Base-by-base conservation (phyloP, 2,329 filamentous ascomycete genomes). In the Trichoderma lentiforme region DNA sequence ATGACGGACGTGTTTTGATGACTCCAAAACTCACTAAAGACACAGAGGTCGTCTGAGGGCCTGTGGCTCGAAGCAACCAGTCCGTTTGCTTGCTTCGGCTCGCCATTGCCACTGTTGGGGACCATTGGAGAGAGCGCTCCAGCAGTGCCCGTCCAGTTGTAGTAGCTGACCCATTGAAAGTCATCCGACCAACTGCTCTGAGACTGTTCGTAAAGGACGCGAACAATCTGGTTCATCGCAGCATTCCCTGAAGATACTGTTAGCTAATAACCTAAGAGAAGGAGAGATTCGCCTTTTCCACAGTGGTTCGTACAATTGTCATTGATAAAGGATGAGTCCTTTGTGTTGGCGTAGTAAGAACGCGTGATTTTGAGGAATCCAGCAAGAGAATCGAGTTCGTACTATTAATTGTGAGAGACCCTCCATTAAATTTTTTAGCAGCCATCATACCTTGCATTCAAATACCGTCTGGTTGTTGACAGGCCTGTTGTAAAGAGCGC, bases 311-410 rank as follows among this genome's bases (percentile, higher is more conserved):
- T 71, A 78, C 77, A 78, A 64, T 77, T 77, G 26, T 76, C 75
- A 65, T 79, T 78, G 47, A 94, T 95, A 60, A 92, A 92, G 71
- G 87, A 88, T 3, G 86, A 87, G 24, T 93, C 93, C 0, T 87
- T 87, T 0, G 93, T 95, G 73, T 89, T 86, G 30, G 88, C 85
- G 80, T 93, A 87, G 82, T 96, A 97, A 73, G 95, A 90, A 63
- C 93, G 91, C 2, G 89, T 90, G 4, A 97, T 86, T 56, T 92
- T 90, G n/a, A 97, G 86, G 80, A 97, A 97, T 57, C 93, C 90
- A 0, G 94, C 94, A 2, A 97, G 87, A 8, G 93, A 95, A 83
- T 97, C 94, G 47, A 97, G 88, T 82, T 97, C 94, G 81, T 95
- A 97, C 82, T 97, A 95, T 1, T 8, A 6, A 18, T 26, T 65